Percentiles rank a stretch among this genome's conserved stretches.
Evolutionary conservation across 176 grass and related monocot species (phyloP).

Genomic region (Saccharum spontaneum): DNA sequence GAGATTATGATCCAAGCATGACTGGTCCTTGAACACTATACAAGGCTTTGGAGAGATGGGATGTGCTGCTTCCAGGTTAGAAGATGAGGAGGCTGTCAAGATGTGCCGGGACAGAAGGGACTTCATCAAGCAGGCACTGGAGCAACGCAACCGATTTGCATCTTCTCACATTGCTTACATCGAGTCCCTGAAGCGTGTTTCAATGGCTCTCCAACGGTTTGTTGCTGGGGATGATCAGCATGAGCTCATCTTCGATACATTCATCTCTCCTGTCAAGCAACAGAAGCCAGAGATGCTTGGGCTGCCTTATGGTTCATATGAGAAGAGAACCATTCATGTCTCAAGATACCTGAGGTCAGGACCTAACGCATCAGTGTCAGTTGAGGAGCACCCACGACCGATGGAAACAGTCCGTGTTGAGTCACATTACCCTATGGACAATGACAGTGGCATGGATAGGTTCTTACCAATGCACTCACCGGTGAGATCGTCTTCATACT

Average conservation of each 20-base stretch:
- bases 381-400: constrained; percentile 61
- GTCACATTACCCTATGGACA: constrained; percentile 63
- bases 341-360: constrained; percentile 71
- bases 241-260: constrained; percentile 68
- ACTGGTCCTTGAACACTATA: constrained; percentile 63
- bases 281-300: constrained; percentile 60
- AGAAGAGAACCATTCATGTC: constrained; percentile 69
- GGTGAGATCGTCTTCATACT: constrained; percentile 47
- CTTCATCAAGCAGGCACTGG: constrained; percentile 89
- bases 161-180: constrained; percentile 84
- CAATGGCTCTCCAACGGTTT: constrained; percentile 67
- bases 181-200: constrained; percentile 77
- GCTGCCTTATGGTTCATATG: constrained; percentile 59
- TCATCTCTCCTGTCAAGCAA: constrained; percentile 58
- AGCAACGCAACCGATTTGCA: constrained; percentile 73
- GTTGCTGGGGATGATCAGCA: constrained; percentile 67
- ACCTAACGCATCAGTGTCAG: constrained; percentile 68
- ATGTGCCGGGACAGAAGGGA: constrained; percentile 89
- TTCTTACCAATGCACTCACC: constrained; percentile 37
- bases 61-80: constrained; percentile 93
- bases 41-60: constrained; percentile 74
- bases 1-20: constrained; percentile 46
- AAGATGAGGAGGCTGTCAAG: constrained; percentile 96
- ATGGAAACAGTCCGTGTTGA: constrained; percentile 67
- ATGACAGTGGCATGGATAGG: constrained; percentile 47